Conservation (phyloP, 2,329 filamentous ascomycete genomes). For the Ampelomyces quisqualis region DNA sequence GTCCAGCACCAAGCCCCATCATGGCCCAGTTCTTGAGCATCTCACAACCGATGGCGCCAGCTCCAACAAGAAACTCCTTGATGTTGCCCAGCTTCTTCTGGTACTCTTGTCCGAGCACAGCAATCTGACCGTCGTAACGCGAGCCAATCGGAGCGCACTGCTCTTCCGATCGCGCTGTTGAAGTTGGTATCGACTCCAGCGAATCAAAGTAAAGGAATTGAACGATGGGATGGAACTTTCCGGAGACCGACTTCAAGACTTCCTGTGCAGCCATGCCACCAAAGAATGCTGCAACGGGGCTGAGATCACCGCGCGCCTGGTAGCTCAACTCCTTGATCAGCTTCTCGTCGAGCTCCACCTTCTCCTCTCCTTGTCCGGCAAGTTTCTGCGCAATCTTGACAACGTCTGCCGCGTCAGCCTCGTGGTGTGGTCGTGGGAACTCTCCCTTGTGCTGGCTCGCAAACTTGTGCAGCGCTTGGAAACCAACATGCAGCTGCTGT, state of each 20-base stretch:
- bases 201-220: constrained; percentile 99
- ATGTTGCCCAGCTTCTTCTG: constrained; percentile 91
- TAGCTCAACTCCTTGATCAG: constrained; percentile 90
- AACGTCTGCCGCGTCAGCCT: constrained; percentile 77
- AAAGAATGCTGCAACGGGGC: constrained; percentile 91
- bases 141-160: constrained; percentile 81
- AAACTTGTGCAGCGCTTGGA: constrained; percentile 90
- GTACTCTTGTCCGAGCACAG: constrained; percentile 89
- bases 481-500: constrained; percentile 84
- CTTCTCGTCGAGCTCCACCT: constrained; percentile 86
- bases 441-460: constrained; percentile 68
- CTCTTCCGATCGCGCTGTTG: constrained; percentile 74
- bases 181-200: constrained; percentile 86
- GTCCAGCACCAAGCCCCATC: constrained; percentile 90
- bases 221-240: constrained; percentile 93
- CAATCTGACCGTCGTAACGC: constrained; percentile 95
- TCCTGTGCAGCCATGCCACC: constrained; percentile 93
- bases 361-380: constrained; percentile 65
- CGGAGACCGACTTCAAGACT: constrained; percentile 92
- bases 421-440: constrained; percentile 79
- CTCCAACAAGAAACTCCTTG: constrained; percentile 91
- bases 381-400: constrained; percentile 73
- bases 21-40: constrained; percentile 99
- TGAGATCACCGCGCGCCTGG: constrained; percentile 88
- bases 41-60: constrained; percentile 95